Conservation (phyloP, 2,329 filamentous ascomycete genomes). For the Epichloe sylvatica region DNA sequence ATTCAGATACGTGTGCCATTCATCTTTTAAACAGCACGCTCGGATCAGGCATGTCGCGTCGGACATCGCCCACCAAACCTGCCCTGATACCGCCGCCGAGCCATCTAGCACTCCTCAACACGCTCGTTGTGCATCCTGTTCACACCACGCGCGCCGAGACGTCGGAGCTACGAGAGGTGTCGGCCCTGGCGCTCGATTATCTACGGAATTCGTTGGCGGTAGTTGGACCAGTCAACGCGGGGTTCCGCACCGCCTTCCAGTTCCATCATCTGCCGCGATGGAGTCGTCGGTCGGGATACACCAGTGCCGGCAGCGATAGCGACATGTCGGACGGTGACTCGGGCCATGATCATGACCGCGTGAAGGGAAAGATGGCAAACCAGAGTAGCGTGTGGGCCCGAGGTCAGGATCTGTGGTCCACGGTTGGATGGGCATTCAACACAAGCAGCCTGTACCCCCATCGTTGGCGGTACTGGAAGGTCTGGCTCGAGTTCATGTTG, state of each 20-base stretch:
- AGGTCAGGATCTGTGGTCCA: constrained; percentile 80
- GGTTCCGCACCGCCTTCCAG: constrained; percentile 55
- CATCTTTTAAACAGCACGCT: constrained; percentile 51
- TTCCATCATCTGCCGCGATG: constrained; percentile 34
- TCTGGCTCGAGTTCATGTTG: constrained; percentile 68
- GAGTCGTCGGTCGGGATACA: constrained; percentile 20
- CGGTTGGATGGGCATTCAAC: constrained; percentile 85
- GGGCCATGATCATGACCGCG: constrained; percentile 34
- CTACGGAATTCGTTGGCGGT: constrained; percentile 52
- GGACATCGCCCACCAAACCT: constrained; percentile 20
- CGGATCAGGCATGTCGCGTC: constrained; percentile 32
- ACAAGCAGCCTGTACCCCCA: constrained; percentile 61
- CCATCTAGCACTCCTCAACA: constrained; percentile 64
- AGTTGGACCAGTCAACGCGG: constrained; percentile 56
- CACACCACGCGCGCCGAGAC: constrained; percentile 61
- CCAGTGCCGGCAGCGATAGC: constrained; percentile 28
- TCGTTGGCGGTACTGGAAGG: constrained; percentile 69
- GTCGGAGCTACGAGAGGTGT: constrained; percentile 44
- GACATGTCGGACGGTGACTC: constrained; percentile 27
- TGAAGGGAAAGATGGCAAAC: constrained; percentile 47
- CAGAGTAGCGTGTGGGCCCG: constrained; percentile 55
- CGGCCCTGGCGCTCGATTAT: constrained; percentile 54
- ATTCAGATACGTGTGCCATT: constrained; percentile 32
- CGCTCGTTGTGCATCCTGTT: constrained; percentile 66
- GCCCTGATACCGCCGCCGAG: constrained; percentile 54